Base-by-base conservation (phyloP, 805 yeast genomes). In the Yarrowia sp. region DNA sequence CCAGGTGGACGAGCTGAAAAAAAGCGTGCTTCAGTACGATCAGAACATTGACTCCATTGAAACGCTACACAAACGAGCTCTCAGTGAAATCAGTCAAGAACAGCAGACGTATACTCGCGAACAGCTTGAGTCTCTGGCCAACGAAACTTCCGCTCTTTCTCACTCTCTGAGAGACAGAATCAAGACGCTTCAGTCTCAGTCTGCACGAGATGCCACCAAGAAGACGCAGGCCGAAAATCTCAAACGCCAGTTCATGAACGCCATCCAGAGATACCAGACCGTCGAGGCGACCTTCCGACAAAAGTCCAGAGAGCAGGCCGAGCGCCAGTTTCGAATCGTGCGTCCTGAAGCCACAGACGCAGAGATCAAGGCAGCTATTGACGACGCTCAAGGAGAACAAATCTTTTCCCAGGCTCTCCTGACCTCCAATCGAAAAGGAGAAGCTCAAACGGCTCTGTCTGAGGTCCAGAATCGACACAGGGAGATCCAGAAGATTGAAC, bases 401-500 rank as follows among this genome's bases (percentile, higher is more conserved):
- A 43, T 43, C 46, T 43, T 43, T 9, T 43, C 46, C 7, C 46
- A 43, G 13, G 46, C 46, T 19, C 24, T 43, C 8, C 10, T 10
- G 24, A 43, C 46, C 9, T 43, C 46, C 24, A 43, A 43, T 7
- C 24, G 46, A 43, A 20, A 24, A 43, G 46, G 46, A 43, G 46
- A 43, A 10, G 46, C 46, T 14, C 46, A 43, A 14, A 43, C 46
- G 2, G 46, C 46, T 9, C 24, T 43, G 14, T 17, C 20, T 3
- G 46, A 43, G 46, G 46, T 43, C 24, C 46, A 43, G 46, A 43
- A 15, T 17, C 24, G 46, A 17, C 46, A 43, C 46, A n/a, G 24
- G 14, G 46, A 43, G 24, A 43, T 43, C 24, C 46, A 43, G 46
- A 43, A 43, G 24, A 43, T 43, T 17, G 46, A 43, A 10, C 46